These are phyloP conservation scores for Phoma sp. DNA, from an alignment of 2,329 filamentous ascomycete genomes.

Conservation along the genomic window DNA sequence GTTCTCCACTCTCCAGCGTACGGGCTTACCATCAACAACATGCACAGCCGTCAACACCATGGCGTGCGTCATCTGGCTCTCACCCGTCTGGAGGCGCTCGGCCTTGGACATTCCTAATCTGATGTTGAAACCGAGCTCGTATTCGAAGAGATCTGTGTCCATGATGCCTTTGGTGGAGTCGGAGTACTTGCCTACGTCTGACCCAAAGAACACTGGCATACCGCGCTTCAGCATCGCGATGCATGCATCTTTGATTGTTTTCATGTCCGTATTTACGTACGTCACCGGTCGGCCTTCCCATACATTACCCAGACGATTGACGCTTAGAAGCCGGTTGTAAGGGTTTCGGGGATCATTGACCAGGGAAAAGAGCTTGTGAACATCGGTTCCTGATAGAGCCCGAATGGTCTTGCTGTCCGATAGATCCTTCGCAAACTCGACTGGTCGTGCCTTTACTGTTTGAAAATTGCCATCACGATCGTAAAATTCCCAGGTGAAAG, in stretches of 20 bases:
- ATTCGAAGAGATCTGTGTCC: constrained; percentile 78
- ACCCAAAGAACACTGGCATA: constrained; percentile 85
- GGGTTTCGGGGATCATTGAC: constrained; percentile 85
- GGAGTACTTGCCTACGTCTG: constrained; percentile 83
- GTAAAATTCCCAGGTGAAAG: constrained; percentile 82
- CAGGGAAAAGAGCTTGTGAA: constrained; percentile 76
- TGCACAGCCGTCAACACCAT: constrained; percentile 92
- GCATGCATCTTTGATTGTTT: constrained; percentile 72
- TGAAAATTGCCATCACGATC: constrained; percentile 71
- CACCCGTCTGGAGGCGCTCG: constrained; percentile 72
- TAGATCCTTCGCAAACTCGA: constrained; percentile 73
- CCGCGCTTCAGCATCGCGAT: constrained; percentile 80
- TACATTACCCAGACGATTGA: constrained; percentile 80
- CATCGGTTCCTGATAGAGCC: constrained; percentile 63
- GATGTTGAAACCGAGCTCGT: constrained; percentile 83
- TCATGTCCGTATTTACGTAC: constrained; percentile 83
- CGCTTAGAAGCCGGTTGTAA: constrained; percentile 74
- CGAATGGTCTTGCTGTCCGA: constrained; percentile 64
- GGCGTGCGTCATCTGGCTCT: constrained; percentile 86
- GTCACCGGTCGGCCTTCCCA: constrained; percentile 76
- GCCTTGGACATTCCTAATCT: constrained; percentile 76
- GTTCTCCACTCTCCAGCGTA: constrained; percentile 88
- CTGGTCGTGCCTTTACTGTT: constrained; percentile 68
- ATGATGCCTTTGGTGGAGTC: constrained; percentile 74
- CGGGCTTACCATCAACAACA: constrained; percentile 67